Evolutionary conservation across 1,284 basidiomycete genomes (phyloP).

Genomic region (Tilletia indica): DNA sequence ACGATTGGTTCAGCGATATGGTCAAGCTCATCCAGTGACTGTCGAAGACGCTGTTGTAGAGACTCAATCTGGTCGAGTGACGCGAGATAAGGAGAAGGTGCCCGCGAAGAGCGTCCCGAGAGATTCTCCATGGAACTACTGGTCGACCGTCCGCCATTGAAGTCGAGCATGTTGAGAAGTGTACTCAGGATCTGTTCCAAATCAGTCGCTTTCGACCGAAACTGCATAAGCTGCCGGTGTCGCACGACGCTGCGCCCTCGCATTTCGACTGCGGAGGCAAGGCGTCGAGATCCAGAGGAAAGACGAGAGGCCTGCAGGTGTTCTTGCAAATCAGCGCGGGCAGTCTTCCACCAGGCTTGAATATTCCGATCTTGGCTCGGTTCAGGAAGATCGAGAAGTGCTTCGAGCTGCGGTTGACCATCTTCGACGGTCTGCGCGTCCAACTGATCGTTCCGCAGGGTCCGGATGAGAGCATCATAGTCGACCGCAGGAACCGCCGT

Average conservation of each 20-base stretch:
- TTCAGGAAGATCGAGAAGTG: slow-evolving; percentile 17
- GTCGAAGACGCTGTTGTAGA: neutral
- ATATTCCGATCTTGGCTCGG: neutral
- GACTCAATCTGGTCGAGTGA: slow-evolving; percentile 2
- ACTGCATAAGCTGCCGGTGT: neutral
- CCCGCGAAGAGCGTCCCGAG: neutral
- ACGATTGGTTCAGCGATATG: neutral
- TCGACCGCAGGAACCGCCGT: neutral
- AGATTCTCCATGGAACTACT: slow-evolving; percentile 13
- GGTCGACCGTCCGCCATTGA: slow-evolving; percentile 10
- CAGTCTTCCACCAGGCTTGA: neutral
- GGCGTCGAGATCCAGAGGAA: neutral
- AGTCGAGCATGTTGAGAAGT: slow-evolving; percentile 7
- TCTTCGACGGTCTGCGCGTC: slow-evolving; percentile 20
- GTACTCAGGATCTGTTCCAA: neutral
- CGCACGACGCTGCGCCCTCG: neutral
- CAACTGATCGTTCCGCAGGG: slow-evolving; percentile 6
- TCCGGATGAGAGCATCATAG: neutral
- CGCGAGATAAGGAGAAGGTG: slow-evolving; percentile 6
- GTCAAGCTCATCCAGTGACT: neutral
- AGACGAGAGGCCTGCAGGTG: neutral
- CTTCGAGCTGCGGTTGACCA: slow-evolving; percentile 17
- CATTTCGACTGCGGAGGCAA: neutral
- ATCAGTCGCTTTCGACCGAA: neutral
- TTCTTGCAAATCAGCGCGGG: neutral